Evolutionary conservation across 345 rosid species (phyloP).

Genomic region (Rhodomyrtus tomentosa): DNA sequence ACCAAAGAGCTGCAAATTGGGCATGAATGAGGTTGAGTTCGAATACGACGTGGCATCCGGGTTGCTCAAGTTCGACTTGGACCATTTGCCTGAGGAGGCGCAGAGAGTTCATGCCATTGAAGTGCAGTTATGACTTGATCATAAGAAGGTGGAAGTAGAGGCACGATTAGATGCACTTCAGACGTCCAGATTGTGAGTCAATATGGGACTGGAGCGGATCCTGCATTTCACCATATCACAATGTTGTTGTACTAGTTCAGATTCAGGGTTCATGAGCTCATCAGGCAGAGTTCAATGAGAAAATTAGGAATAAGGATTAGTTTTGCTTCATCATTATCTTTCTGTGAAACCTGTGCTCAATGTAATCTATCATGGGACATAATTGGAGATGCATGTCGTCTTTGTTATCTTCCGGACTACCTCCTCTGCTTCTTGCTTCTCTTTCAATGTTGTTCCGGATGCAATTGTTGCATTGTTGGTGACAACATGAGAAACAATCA

Average conservation of each 20-base stretch:
- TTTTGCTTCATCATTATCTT: neutral
- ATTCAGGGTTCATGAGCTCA: neutral
- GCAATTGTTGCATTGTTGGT: neutral
- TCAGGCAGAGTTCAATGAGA: neutral
- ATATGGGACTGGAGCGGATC: neutral
- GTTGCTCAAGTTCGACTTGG: slow-evolving; percentile 32
- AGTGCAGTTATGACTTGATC: slow-evolving; percentile 13
- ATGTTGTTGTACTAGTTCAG: neutral
- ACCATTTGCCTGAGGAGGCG: slow-evolving; percentile 36
- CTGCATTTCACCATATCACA: neutral
- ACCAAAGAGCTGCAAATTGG: slow-evolving; percentile 60
- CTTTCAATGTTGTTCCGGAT: neutral
- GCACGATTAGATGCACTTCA: neutral
- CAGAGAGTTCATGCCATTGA: slow-evolving; percentile 31
- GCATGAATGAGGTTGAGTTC: slow-evolving; percentile 30
- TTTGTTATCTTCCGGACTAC: neutral
- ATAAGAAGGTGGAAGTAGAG: neutral
- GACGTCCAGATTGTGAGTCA: neutral
- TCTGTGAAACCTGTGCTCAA: neutral
- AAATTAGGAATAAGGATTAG: neutral
- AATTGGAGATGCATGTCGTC: neutral
- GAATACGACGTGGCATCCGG: slow-evolving; percentile 38
- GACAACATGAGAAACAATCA: neutral
- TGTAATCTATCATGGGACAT: neutral
- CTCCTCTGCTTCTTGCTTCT: neutral